Conservation (phyloP, 179 eudicot genomes). For the Nepenthes alata region DNA sequence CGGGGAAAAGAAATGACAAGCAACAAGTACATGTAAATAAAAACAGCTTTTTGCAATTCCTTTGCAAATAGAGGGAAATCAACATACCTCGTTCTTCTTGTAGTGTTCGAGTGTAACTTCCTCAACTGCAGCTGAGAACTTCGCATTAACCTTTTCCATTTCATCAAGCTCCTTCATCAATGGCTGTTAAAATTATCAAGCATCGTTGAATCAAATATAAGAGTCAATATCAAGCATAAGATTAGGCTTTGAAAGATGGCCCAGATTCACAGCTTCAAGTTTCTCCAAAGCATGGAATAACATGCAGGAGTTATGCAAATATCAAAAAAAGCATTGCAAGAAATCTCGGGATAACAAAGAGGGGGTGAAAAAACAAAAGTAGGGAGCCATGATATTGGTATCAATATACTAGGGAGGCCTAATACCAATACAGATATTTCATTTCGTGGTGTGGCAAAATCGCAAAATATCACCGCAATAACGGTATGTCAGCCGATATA, state of each 20-base stretch:
- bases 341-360: too few species aligned
- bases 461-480: too few species aligned
- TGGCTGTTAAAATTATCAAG: conserved; percentile 24
- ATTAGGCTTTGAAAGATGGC: not conserved
- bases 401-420: too few species aligned
- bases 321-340: too few species aligned
- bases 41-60: not conserved
- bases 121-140: conserved; percentile 87
- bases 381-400: too few species aligned
- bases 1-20: too few species aligned
- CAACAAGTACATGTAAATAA: not conserved
- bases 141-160: conserved; percentile 73
- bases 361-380: not conserved
- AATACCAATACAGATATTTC: too few species aligned
- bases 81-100: conserved; percentile 78
- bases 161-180: conserved; percentile 85
- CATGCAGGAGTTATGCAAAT: too few species aligned
- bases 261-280: too few species aligned
- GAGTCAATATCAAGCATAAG: not conserved
- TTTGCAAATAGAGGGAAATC: not conserved
- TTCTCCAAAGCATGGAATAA: too few species aligned
- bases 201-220: not conserved
- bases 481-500: too few species aligned
- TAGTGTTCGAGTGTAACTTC: conserved; percentile 78
- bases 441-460: too few species aligned